Conservation (phyloP, 495 filamentous ascomycete genomes). For the Usnea hakonensis region DNA sequence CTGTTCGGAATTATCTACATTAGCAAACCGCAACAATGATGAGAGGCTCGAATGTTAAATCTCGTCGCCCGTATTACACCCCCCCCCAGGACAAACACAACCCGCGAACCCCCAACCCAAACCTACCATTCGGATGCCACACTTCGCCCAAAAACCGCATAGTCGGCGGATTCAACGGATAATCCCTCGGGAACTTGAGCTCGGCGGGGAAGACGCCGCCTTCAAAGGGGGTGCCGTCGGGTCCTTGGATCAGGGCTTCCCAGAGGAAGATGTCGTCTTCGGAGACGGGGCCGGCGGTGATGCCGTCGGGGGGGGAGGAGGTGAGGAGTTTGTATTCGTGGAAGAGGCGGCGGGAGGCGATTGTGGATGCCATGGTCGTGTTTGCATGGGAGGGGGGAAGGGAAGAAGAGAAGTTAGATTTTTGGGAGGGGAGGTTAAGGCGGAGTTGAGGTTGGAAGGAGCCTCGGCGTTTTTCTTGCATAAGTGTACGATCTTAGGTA, state of each 20-base stretch:
- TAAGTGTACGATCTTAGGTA: neutral
- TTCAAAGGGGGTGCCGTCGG: slow-evolving; percentile 92
- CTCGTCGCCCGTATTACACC: too few relatives aligned
- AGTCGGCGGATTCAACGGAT: slow-evolving; percentile 82
- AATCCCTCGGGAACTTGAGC: slow-evolving; percentile 91
- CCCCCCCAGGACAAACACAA: too few relatives aligned
- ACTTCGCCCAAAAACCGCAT: slow-evolving; percentile 92
- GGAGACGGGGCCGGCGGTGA: slow-evolving; percentile 84
- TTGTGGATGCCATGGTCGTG: slow-evolving; percentile 36
- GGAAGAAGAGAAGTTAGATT: neutral
- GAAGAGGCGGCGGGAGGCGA: slow-evolving; percentile 84
- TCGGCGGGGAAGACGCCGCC: slow-evolving; percentile 90
- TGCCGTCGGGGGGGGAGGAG: slow-evolving; percentile 81
- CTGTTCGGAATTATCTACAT: slow-evolving; percentile 35
- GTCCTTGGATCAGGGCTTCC: slow-evolving; percentile 94
- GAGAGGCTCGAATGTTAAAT: neutral
- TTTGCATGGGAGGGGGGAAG: slow-evolving; percentile 3
- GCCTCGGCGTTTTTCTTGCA: neutral
- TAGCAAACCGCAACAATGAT: neutral
- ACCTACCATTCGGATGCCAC: slow-evolving; percentile 91
- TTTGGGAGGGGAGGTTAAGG: neutral
- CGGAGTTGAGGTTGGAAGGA: neutral
- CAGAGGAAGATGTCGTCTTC: slow-evolving; percentile 96
- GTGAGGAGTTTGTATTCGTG: slow-evolving; percentile 89
- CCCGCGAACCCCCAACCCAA: too few relatives aligned